Base-by-base conservation (phyloP, 768 basidiomycete genomes). In the Suillus alpinus region DNA sequence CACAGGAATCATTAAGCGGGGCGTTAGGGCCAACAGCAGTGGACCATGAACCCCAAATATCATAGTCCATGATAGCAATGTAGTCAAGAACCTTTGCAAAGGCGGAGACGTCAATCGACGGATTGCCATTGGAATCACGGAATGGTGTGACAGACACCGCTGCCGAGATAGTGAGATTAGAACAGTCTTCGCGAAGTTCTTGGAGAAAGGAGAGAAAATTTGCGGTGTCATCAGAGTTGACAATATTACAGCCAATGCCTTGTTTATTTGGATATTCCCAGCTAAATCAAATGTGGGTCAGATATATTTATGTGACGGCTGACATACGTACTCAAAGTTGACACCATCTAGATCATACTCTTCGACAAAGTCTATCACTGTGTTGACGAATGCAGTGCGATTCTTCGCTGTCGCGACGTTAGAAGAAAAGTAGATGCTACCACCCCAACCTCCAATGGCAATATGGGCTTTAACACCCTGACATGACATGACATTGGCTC, bases 181-280 rank as follows among this genome's bases (percentile, higher is more conserved):
- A 67, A 2, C 20, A 20, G 0, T 53, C 36, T 32, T 73, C 68
- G 46, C 92, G 86, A 18, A 95, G 81, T 65, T 85, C 80, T 66
- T 86, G 81, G 34, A 96, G 80, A 80, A 95, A 91, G 13, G 79
- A 67, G 44, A 95, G 83, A 75, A 89, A 90, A 73, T 97, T 95
- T 61, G 81, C 79, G 0, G 89, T 87, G 72, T 97, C 95, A 56
- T 81, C 66, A 4, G 80, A 63, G 34, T 82, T 82, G 55, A 86
- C 72, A 6, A 71, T 71, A 75, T 96, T 96, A 69, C 91, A 91
- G 4, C 82, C 81, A 18, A 89, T 81, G 16, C 92, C 93, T 23
- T 76, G 76, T 10, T 75, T 75, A 39, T 79, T 83, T 41, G 94
- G 94, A 69, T 92, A 96, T 72, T 95, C 94, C 93, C 92, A 94